Percentiles rank a stretch among this genome's conserved stretches.
Evolutionary conservation across 139 green algal genomes (phyloP).

Genomic region (Pleodorina starrii): DNA sequence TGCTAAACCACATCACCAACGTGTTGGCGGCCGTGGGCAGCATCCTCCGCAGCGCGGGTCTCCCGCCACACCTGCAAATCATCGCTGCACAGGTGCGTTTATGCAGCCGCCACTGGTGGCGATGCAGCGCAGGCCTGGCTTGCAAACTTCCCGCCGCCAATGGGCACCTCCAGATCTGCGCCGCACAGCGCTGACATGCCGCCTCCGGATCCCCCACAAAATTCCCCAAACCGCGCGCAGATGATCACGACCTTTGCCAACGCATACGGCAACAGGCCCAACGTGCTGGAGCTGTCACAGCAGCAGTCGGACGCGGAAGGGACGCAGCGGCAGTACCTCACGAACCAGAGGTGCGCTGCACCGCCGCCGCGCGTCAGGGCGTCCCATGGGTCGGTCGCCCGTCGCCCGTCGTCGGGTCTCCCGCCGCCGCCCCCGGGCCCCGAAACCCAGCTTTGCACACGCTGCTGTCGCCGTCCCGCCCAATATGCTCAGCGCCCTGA

Average conservation of each 20-base stretch:
- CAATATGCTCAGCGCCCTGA: too few relatives aligned
- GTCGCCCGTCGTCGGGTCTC: too few relatives aligned
- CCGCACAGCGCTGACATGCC: too few relatives aligned
- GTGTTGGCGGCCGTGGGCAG: not conserved
- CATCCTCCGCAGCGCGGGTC: conserved; percentile 13
- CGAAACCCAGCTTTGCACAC: too few relatives aligned
- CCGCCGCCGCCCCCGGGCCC: too few relatives aligned
- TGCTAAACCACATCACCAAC: conserved; percentile 45
- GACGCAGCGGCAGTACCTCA: conserved; percentile 54
- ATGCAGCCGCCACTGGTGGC: too few relatives aligned
- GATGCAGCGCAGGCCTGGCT: too few relatives aligned
- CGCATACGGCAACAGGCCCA: conserved; percentile 55
- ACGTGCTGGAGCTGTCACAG: conserved; percentile 41
- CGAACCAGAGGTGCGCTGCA: conserved; percentile 53
- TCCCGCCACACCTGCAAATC: not conserved
- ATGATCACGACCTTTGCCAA: conserved; percentile 54
- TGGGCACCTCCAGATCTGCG: too few relatives aligned
- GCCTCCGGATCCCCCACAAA: too few relatives aligned
- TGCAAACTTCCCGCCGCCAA: too few relatives aligned
- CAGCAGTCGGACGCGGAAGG: not conserved
- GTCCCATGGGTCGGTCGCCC: not conserved
- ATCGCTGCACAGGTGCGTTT: conserved; percentile 11
- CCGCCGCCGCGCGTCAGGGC: not conserved
- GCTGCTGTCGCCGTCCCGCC: too few relatives aligned
- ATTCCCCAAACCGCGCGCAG: too few relatives aligned